Evolutionary conservation across 1,284 basidiomycete species (phyloP).

Genomic region (Rhodofomes roseus): DNA sequence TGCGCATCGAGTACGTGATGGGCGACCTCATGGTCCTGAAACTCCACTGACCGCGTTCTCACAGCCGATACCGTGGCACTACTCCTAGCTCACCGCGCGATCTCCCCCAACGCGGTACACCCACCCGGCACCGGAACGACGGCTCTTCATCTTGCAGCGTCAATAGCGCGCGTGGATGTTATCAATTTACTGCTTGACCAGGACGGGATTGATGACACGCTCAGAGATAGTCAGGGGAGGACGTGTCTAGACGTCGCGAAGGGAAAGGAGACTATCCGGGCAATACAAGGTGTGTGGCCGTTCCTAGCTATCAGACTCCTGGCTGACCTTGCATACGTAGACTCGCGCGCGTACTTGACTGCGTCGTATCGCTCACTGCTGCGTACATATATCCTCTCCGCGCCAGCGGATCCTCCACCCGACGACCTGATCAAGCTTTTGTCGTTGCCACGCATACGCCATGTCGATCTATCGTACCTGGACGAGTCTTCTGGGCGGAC

Average conservation of each 20-base stretch:
- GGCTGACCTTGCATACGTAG: constrained; percentile 34
- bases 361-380: constrained; percentile 75
- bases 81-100: constrained; percentile 69
- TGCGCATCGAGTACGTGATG: constrained; percentile 71
- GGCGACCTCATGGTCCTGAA: background rate
- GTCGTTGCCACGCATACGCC: constrained; percentile 57
- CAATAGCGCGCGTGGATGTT: constrained; percentile 77
- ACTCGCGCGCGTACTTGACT: constrained; percentile 79
- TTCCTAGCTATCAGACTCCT: background rate
- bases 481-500: constrained; percentile 79
- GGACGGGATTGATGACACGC: constrained; percentile 77
- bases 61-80: constrained; percentile 63
- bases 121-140: constrained; percentile 74
- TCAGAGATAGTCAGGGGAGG: constrained; percentile 67
- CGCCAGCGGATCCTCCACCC: constrained; percentile 42
- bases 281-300: constrained; percentile 66
- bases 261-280: constrained; percentile 66
- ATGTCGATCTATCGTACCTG: constrained; percentile 66
- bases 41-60: constrained; percentile 3
- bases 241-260: constrained; percentile 77
- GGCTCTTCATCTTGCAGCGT: constrained; percentile 84
- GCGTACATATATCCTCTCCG: constrained; percentile 69
- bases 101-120: constrained; percentile 75
- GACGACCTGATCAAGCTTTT: constrained; percentile 52
- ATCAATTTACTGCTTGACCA: constrained; percentile 75